Evolutionary conservation across 2,329 filamentous ascomycete genomes (phyloP).

Genomic region (Fusarium agapanthi): DNA sequence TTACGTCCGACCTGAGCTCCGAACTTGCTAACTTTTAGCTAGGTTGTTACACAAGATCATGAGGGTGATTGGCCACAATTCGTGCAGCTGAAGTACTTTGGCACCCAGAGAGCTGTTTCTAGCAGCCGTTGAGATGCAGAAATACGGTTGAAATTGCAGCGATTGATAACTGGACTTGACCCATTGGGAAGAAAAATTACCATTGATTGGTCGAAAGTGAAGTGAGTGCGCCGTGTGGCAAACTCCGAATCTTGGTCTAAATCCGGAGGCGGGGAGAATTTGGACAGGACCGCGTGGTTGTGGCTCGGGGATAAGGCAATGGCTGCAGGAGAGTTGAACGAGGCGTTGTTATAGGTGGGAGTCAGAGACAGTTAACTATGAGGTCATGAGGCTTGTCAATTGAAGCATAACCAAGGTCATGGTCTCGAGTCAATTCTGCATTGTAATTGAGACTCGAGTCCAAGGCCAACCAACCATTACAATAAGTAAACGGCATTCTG

Average conservation of each 20-base stretch:
- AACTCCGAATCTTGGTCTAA: conserved; percentile 38
- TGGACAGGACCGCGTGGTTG: neutral
- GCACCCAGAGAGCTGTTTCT: neutral
- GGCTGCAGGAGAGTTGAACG: neutral
- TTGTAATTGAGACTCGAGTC: neutral
- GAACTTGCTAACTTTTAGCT: neutral
- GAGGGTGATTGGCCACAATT: neutral
- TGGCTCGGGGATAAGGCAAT: conserved; percentile 30
- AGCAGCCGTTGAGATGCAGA: neutral
- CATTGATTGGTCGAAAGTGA: conserved; percentile 25
- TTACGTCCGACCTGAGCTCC: neutral
- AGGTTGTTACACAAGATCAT: neutral
- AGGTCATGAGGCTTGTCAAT: conserved; percentile 1
- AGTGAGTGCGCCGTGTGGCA: conserved; percentile 13
- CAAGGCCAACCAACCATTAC: neutral
- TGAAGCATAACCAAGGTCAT: neutral
- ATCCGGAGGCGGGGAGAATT: conserved; percentile 33
- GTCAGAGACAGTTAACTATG: neutral
- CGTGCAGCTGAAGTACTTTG: neutral
- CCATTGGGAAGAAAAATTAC: neutral
- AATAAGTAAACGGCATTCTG: neutral
- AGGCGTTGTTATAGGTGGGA: neutral
- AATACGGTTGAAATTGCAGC: neutral
- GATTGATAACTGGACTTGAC: conserved; percentile 1
- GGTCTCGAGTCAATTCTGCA: neutral